Percentiles rank a stretch among this genome's conserved stretches.
phyloP scores from a whole-genome alignment of 106 monocot species.

The Acanthochlamys bracteata region DNA sequence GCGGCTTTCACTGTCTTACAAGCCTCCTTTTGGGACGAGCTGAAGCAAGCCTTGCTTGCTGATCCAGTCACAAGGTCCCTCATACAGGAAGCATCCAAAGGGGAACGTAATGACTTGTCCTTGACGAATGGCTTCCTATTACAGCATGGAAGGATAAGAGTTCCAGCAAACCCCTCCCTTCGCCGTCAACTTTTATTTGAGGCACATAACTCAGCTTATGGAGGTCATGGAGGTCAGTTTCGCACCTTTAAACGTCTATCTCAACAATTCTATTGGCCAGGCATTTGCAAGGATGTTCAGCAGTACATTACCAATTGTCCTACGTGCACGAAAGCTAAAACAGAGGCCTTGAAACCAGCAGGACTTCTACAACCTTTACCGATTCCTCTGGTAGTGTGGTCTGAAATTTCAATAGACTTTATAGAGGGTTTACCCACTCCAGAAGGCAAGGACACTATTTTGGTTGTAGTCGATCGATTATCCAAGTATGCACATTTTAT shows the following conservation, averaged over 20 bases:
- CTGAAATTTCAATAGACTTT: conserved; percentile 7
- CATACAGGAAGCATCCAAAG: too few relatives aligned
- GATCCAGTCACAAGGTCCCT: too few relatives aligned
- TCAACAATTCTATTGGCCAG: neutral
- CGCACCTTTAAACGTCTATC: neutral
- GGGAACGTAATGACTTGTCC: too few relatives aligned
- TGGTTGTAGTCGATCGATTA: neutral
- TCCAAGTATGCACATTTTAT: neutral
- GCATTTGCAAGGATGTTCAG: neutral
- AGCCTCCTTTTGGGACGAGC: neutral
- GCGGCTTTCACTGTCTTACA: neutral
- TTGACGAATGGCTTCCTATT: too few relatives aligned
- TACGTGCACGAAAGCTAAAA: neutral
- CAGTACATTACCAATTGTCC: neutral
- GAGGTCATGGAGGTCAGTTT: neutral
- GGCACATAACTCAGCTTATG: neutral
- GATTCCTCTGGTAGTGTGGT: neutral
- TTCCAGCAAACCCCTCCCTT: neutral
- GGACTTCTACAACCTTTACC: conserved; percentile 3
- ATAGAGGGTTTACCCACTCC: neutral
- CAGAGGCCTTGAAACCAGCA: neutral
- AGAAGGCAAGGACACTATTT: neutral
- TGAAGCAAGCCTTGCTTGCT: neutral
- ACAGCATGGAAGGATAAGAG: neutral
- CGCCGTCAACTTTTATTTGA: neutral